Base-by-base conservation (phyloP, 305 asterid genomes). In the Lippia alba region DNA sequence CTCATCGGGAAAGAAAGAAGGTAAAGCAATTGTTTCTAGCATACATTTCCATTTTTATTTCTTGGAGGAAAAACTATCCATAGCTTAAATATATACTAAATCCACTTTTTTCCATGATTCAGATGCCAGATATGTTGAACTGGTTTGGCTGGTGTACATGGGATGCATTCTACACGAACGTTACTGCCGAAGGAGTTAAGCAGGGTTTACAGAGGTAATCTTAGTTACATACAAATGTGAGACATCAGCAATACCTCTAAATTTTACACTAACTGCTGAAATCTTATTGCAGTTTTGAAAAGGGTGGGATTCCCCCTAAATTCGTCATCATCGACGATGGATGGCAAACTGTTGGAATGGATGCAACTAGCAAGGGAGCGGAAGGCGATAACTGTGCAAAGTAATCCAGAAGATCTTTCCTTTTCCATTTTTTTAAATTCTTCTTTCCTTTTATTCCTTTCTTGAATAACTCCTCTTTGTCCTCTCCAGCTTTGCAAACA, bases 91-190 rank as follows among this genome's bases (percentile, higher is more conserved):
- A 40, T 10, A 2, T 76, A 49, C 70, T 73, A 51, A 74, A 48
- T 60, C 66, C 44, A 54, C 66, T 58, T 36, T 58, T 40, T 45
- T 18, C 55, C 61, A 66, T 71, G 59, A 68, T 65, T 71, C 84
- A 92, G 97, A 85, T 92, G 87, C 97, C 98, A n/a, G 96, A 92
- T 56, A 83, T 92, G 75, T 76, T 92, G 84, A 90, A 92, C 81
- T 92, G 97, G 98, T 92, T 92, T 39, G 97, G 98, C 20, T 90
- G 96, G 96, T 92, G 97, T 50, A 92, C 97, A 1, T 92, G 97
- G 97, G 97, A 91, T 75, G 97, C 97, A 72, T 92, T 90, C 86
- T 90, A 92, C 60, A 92, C 98, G 12, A 86, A 87, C 15, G 98
- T 92, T 64, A 84, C 94, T 55, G 79, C 97, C 11, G 79, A 92